phyloP scores from a whole-genome alignment of 2,329 filamentous ascomycete species.

The Curvularia lunata region DNA sequence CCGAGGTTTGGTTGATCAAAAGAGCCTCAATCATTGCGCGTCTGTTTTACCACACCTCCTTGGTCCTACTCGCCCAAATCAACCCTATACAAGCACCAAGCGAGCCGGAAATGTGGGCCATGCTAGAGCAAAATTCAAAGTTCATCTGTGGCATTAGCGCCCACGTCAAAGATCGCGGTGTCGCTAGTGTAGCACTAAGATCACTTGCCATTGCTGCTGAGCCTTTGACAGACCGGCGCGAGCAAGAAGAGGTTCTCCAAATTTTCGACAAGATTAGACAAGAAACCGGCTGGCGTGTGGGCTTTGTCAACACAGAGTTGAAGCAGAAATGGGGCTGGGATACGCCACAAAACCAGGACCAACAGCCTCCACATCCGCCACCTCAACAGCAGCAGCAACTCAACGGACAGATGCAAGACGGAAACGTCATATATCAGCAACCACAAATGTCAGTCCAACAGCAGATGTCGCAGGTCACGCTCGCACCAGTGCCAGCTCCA shows the following conservation, averaged over 20 bases:
- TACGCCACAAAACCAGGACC: conserved; percentile 48
- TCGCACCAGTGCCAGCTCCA: conserved; percentile 24
- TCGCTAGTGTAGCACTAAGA: conserved; percentile 78
- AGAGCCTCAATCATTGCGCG: conserved; percentile 80
- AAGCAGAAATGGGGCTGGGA: conserved; percentile 80
- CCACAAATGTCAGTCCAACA: conserved; percentile 27
- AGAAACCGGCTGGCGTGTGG: conserved; percentile 80
- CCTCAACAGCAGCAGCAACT: conserved; percentile 27
- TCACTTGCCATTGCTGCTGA: conserved; percentile 80
- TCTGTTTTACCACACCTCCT: conserved; percentile 87
- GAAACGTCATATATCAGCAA: conserved; percentile 20
- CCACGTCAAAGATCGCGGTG: conserved; percentile 79
- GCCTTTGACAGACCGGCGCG: conserved; percentile 69
- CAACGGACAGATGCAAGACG: conserved; percentile 25
- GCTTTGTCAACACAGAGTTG: conserved; percentile 73
- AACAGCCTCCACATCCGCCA: conserved; percentile 36
- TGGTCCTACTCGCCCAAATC: conserved; percentile 79
- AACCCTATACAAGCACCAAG: conserved; percentile 72
- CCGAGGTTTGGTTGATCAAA: conserved; percentile 88
- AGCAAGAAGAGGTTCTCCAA: conserved; percentile 80
- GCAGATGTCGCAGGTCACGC: conserved; percentile 26
- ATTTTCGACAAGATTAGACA: conserved; percentile 78
- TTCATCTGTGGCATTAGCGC: conserved; percentile 90
- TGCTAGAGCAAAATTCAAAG: conserved; percentile 76
- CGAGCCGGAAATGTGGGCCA: conserved; percentile 70